Base-by-base conservation (phyloP, 371 early-diverging fungal species). In the Phascolomyces articulosus region DNA sequence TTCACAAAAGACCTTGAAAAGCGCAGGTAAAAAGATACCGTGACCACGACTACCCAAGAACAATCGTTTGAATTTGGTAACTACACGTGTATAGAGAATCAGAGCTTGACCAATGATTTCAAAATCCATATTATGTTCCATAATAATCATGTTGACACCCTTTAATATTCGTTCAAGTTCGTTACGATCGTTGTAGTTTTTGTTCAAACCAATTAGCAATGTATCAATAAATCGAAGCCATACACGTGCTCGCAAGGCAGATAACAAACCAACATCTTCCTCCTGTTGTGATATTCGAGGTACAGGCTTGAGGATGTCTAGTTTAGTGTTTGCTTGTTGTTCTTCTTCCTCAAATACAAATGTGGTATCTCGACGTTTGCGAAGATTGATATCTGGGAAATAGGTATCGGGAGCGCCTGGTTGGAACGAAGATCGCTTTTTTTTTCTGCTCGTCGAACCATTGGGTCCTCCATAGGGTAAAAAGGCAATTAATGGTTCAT, bases 1-100 rank as follows among this genome's bases (percentile, higher is more conserved):
- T 54, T 86, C 84, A 60, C 87, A 87, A 73, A 83, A 90, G 0
- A 84, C 79, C 62, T 86, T 85, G 75, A 90, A 90, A 3, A 90
- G 55, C 0, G 88, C 82, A 16, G 85, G 82, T 23, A 88, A 67
- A 31, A 88, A 84, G 0, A 84, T 77, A 0, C 77, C 66, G 59
- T 90, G 88, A 2, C 90, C 88, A 38, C 84, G 80, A 38, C 87
- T 87, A 3, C 80, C 78, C 13, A 79, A 72, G 66, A 90, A 87
- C 41, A 90, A 68, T 20, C 88, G 83, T 34, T 85, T 83, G 58
- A 88, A 80, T 7, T 78, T 74, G 0, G 85, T 82, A 7, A 83
- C 83, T 1, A 85, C 76, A 16, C 83, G 83, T 1, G 87, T 77
- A 48, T 86, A 88, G 2, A 90, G 62, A 3, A 86, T 74, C 4